Percentiles rank a stretch among this genome's conserved stretches.
Evolutionary conservation across 768 basidiomycete genomes (phyloP).

Genomic region (button mushroom (Agaricus bisporus)): DNA sequence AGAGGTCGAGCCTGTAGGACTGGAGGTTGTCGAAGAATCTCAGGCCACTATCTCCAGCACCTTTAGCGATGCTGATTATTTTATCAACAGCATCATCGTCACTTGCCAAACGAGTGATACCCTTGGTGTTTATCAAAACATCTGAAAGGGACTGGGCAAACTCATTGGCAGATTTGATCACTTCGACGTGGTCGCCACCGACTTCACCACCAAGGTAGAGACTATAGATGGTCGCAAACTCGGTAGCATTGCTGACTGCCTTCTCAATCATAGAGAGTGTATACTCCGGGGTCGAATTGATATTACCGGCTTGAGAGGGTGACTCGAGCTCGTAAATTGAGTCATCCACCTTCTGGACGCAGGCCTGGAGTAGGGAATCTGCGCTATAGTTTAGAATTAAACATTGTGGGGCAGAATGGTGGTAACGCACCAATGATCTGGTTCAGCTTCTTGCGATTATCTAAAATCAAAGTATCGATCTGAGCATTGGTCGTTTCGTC

Average conservation of each 20-base stretch:
- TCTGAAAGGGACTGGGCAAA: conserved; percentile 91
- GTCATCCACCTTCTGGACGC: conserved; percentile 96
- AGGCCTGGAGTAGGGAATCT: conserved; percentile 97
- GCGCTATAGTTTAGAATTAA: conserved; percentile 13
- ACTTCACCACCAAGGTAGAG: conserved; percentile 80
- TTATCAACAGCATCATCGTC: conserved; percentile 92
- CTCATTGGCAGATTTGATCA: conserved; percentile 96
- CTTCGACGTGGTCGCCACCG: conserved; percentile 94
- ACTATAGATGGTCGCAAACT: conserved; percentile 93
- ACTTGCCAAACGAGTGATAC: conserved; percentile 86
- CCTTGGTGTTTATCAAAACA: conserved; percentile 90
- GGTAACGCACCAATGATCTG: conserved; percentile 75
- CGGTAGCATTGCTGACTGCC: conserved; percentile 87
- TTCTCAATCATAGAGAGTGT: conserved; percentile 98
- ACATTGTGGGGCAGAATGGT: neutral
- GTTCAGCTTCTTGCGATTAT: conserved; percentile 96
- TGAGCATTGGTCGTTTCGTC: conserved; percentile 94
- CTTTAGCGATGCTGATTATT: conserved; percentile 78
- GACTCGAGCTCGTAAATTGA: conserved; percentile 97
- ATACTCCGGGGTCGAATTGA: conserved; percentile 97
- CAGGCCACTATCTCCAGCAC: conserved; percentile 81
- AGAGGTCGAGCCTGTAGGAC: conserved; percentile 86
- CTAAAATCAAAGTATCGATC: conserved; percentile 93
- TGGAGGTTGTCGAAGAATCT: conserved; percentile 94
- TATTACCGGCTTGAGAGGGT: conserved; percentile 88